Conservation (phyloP, 352 stramenopile genomes). For the Pythium diclinum region DNA sequence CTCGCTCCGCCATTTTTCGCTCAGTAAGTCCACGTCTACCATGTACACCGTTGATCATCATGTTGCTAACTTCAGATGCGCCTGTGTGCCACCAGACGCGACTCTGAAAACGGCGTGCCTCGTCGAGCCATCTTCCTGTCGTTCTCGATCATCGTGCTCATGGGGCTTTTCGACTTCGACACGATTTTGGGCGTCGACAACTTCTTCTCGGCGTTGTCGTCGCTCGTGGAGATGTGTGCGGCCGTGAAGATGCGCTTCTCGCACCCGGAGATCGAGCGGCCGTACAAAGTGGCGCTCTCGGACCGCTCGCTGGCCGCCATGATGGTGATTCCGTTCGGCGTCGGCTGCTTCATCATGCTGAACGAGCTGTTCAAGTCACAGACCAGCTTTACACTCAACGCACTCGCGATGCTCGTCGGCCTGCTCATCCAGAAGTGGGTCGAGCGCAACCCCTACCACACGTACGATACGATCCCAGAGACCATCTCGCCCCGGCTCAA, state of each 20-base stretch:
- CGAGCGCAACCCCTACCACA: slow-evolving; percentile 57
- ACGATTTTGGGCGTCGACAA: slow-evolving; percentile 91
- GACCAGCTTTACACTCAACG: slow-evolving; percentile 64
- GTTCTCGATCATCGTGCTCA: slow-evolving; percentile 84
- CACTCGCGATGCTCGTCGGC: slow-evolving; percentile 40
- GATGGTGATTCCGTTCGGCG: slow-evolving; percentile 48
- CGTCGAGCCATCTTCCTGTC: slow-evolving; percentile 78
- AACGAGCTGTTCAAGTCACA: slow-evolving; percentile 79
- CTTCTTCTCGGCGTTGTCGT: slow-evolving; percentile 88
- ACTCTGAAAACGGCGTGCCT: slow-evolving; percentile 46
- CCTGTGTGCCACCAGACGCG: slow-evolving; percentile 42
- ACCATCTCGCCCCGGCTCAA: slow-evolving; percentile 31
- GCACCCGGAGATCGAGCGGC: slow-evolving; percentile 61
- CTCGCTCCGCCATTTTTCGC: slow-evolving; percentile 86
- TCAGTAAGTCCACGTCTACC: too few species aligned
- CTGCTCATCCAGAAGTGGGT: slow-evolving; percentile 65
- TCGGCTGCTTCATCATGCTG: slow-evolving; percentile 58
- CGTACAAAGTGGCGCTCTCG: slow-evolving; percentile 75
- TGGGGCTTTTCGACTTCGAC: slow-evolving; percentile 87
- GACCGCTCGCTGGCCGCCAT: slow-evolving; percentile 43
- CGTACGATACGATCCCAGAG: slow-evolving; percentile 49
- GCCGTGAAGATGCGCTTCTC: slow-evolving; percentile 89
- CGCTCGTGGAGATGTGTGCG: slow-evolving; percentile 89
- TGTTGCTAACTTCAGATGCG: too few species aligned
- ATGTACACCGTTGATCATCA: too few species aligned